Base-by-base conservation (phyloP, 768 basidiomycete genomes). In the Suillus clintonianus region DNA sequence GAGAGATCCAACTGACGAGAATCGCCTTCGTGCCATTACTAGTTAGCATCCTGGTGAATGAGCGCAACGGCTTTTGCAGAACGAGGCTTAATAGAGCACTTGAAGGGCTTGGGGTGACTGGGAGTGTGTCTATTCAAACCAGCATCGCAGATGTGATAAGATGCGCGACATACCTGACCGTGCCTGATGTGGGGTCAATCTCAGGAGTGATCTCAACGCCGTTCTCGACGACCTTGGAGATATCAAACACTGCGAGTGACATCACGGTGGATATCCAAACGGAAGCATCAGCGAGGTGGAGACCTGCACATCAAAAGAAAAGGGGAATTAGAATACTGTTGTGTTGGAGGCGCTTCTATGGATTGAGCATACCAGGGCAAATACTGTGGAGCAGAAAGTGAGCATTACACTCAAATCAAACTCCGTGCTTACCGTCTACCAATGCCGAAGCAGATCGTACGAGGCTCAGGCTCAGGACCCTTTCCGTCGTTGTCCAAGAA, bases 71-170 rank as follows among this genome's bases (percentile, higher is more conserved):
- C 84, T 68, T 81, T 84, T 59, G 82, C 81, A 3, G 86, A 88
- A 24, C 88, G 83, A n/a, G 88, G 87, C 68, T 77, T 84, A 66
- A 89, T 81, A 22, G 78, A 72, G 67, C 88, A 89, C 67, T 82
- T 81, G 77, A 86, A 89, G 19, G 88, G 83, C 66, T 83, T 84
- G 5, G 87, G 88, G 66, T 88, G 88, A 69, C 88, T 80, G 59
- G 41, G 51, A 39, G 27, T 11, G 41, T 2, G 5, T 37, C 8
- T 55, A 8, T 73, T 43, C 70, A 60, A 17, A 14, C 32, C 17
- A 30, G 9, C 2, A 37, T 34, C 19, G 17, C 45, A 37, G 27
- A 54, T 4, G 7, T 4, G 11, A 56, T 47, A 43, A 34, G 10
- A 15, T 27, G 9, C 8, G 17, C 59, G 70, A 8, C 51, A 65